phyloP scores from a whole-genome alignment of 2,329 filamentous ascomycete genomes.

The Verticillium albo-atrum region DNA sequence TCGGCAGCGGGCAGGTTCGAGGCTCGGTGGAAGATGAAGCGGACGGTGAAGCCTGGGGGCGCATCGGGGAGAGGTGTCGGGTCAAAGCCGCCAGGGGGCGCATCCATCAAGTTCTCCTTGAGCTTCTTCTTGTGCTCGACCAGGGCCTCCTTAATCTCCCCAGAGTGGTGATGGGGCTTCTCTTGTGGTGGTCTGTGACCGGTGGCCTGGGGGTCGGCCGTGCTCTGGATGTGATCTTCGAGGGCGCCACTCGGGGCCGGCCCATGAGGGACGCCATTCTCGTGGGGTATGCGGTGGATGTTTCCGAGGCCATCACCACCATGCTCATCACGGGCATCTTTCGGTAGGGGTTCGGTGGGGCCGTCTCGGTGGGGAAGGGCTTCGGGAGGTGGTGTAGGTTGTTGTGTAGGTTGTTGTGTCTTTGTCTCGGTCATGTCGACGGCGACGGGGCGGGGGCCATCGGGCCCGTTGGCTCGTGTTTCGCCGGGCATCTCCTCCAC shows the following conservation, averaged over 20 bases:
- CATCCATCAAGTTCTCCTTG: conserved; percentile 32
- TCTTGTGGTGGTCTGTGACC: not conserved
- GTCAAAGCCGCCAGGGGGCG: conserved; percentile 76
- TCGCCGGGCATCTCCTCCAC: not conserved
- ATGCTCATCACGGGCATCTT: not conserved
- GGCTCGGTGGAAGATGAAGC: conserved; percentile 79
- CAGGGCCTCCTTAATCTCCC: conserved; percentile 26
- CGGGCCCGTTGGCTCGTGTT: not conserved
- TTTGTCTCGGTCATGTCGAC: not conserved
- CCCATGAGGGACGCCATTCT: not conserved
- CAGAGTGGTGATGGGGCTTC: conserved; percentile 13
- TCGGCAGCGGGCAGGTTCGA: conserved; percentile 80
- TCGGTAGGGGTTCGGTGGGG: not conserved
- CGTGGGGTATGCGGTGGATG: not conserved
- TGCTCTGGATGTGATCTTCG: not conserved
- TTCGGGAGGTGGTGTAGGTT: not conserved
- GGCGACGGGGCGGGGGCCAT: not conserved
- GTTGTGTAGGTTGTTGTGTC: not conserved
- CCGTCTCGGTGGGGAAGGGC: not conserved
- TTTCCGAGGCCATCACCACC: not conserved
- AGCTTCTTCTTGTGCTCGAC: conserved; percentile 30
- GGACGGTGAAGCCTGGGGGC: conserved; percentile 76
- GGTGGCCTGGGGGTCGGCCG: not conserved
- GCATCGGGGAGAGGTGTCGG: conserved; percentile 69
- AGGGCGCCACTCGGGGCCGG: not conserved